Conservation (phyloP, 164 flowering plant genomes). For the Magnolia changhungtana region DNA sequence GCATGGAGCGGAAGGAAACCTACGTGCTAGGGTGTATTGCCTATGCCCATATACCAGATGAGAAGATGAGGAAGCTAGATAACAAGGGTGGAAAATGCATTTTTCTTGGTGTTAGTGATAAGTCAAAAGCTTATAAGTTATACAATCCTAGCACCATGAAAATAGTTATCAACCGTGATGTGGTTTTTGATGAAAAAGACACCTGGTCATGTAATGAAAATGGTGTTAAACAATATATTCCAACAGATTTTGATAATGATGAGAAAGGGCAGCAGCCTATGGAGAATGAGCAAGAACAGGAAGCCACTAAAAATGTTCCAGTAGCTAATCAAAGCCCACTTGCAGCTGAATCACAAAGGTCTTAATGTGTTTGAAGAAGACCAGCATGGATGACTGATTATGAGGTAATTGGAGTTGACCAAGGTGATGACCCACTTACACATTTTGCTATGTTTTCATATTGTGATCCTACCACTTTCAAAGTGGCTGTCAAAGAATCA, state of each 20-base stretch:
- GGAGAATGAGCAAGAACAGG: no score
- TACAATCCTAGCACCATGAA: background rate
- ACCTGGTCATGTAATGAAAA: background rate
- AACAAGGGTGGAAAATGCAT: background rate
- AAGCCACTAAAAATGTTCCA: no score
- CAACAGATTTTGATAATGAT: no score
- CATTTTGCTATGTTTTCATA: no score
- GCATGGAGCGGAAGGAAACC: background rate
- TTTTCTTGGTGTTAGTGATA: background rate
- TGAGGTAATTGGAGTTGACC: background rate
- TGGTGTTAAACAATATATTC: background rate
- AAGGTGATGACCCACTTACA: background rate
- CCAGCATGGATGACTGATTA: background rate
- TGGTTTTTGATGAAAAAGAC: background rate
- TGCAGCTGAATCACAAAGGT: no score
- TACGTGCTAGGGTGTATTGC: background rate
- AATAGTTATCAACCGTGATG: background rate
- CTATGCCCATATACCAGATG: background rate
- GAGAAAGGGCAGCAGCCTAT: no score
- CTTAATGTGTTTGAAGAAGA: background rate
- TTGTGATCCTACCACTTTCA: background rate
- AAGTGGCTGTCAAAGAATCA: background rate
- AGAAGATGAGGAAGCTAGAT: background rate
- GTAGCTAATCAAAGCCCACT: no score
- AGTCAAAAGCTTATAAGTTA: slow-evolving; percentile 2